Conservation (phyloP, 2,329 filamentous ascomycete species). For the Paecilomyces sp. region DNA sequence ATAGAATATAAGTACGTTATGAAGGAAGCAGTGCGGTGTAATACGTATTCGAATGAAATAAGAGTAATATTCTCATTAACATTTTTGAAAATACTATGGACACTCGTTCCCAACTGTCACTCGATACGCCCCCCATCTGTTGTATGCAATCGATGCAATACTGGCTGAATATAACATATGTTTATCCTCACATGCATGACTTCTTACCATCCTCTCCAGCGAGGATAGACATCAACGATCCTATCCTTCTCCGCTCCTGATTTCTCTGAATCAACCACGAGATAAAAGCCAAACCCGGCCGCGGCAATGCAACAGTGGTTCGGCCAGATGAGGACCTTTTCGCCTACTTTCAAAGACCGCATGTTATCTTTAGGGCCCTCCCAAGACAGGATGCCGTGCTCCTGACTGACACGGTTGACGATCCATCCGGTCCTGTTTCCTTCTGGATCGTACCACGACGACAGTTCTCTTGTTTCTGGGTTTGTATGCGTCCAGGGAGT, state of each 20-base stretch:
- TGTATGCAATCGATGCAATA: too few relatives aligned
- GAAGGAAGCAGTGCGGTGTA: too few relatives aligned
- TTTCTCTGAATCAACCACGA: slow-evolving; percentile 58
- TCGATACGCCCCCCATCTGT: too few relatives aligned
- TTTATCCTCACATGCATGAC: neutral
- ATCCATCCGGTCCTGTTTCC: slow-evolving; percentile 48
- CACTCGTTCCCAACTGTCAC: too few relatives aligned
- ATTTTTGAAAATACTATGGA: too few relatives aligned
- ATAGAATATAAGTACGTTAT: too few relatives aligned
- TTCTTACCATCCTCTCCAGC: neutral
- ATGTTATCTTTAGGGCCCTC: slow-evolving; percentile 37
- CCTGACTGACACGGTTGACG: slow-evolving; percentile 64
- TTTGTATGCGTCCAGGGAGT: slow-evolving; percentile 48
- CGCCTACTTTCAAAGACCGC: slow-evolving; percentile 50
- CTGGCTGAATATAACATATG: too few relatives aligned
- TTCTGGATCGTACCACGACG: slow-evolving; percentile 12
- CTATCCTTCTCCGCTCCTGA: slow-evolving; percentile 10
- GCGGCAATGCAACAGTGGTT: slow-evolving; percentile 74
- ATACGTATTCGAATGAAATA: too few relatives aligned
- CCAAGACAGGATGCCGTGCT: slow-evolving; percentile 67
- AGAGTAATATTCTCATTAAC: too few relatives aligned
- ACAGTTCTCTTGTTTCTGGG: neutral
- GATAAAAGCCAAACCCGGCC: slow-evolving; percentile 63
- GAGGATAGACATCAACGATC: slow-evolving; percentile 1
- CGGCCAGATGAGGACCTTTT: slow-evolving; percentile 65